A percentile compares a stretch with the other conserved stretches of the same genome.
Evolutionary conservation across 2,329 filamentous ascomycete species (phyloP).

Genomic region (Hymenoscyphus fructigenus): DNA sequence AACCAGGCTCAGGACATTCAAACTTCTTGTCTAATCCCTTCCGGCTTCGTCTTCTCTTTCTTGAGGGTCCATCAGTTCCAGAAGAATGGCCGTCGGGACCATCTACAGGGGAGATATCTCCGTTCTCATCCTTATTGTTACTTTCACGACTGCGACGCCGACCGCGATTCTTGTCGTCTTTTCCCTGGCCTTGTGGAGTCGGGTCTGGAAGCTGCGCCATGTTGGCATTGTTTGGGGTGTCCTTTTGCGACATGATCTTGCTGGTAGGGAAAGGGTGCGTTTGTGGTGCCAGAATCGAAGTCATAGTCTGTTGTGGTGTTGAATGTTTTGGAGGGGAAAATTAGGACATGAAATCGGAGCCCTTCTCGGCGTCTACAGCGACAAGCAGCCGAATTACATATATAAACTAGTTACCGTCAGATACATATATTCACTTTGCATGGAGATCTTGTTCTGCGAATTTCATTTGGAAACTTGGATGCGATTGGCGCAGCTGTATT

Average conservation of each 20-base stretch:
- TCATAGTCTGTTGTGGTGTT: slow-evolving; percentile 31
- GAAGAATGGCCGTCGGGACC: slow-evolving; percentile 34
- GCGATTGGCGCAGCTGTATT: background rate
- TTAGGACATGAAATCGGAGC: background rate
- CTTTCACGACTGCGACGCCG: slow-evolving; percentile 34
- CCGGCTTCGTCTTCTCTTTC: slow-evolving; percentile 67
- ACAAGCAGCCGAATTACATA: background rate
- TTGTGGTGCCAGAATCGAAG: slow-evolving; percentile 34
- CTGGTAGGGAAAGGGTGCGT: slow-evolving; percentile 28
- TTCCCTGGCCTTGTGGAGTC: slow-evolving; percentile 25
- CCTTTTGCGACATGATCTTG: slow-evolving; percentile 31
- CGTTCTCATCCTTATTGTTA: slow-evolving; percentile 28
- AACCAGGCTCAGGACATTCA: slow-evolving; percentile 80
- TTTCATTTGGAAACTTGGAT: background rate
- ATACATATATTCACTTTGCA: background rate
- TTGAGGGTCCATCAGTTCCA: slow-evolving; percentile 34
- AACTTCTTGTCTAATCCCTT: slow-evolving; percentile 81
- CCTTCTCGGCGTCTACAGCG: background rate
- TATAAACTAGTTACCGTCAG: background rate
- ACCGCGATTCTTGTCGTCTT: slow-evolving; percentile 34
- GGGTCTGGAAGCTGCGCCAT: slow-evolving; percentile 30
- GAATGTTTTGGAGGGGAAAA: background rate
- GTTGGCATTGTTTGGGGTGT: slow-evolving; percentile 22
- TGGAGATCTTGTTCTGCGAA: background rate
- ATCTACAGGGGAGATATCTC: slow-evolving; percentile 28